Conservation (phyloP, 129 eudicot species). For the Tagetes patula region DNA sequence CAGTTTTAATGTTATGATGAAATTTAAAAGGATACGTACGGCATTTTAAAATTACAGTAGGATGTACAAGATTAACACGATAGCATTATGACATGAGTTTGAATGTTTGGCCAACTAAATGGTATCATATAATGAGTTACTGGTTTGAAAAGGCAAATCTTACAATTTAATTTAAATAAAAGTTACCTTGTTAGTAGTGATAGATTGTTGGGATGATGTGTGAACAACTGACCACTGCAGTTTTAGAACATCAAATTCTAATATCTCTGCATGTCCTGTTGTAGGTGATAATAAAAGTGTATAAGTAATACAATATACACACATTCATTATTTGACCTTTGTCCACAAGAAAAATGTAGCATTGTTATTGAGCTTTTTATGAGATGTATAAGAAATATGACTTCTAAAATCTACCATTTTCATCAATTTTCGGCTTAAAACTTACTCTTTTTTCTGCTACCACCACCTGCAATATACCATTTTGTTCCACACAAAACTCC, state of each 20-base stretch:
- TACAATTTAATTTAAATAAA: neutral
- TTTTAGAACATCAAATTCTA: constrained; percentile 69
- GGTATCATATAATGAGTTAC: neutral
- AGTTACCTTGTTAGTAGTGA: constrained; percentile 73
- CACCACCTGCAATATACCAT: constrained; percentile 97
- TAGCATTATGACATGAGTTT: neutral
- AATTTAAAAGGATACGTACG: neutral
- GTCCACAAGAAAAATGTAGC: constrained; percentile 3
- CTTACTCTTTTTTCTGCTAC: constrained; percentile 84
- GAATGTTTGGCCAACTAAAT: neutral
- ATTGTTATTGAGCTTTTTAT: neutral
- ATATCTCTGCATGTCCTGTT: constrained; percentile 81
- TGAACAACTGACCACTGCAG: constrained; percentile 76
- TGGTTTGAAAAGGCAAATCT: neutral
- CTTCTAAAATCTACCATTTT: neutral
- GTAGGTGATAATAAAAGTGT: constrained; percentile 7
- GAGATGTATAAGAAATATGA: neutral
- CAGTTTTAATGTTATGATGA: neutral
- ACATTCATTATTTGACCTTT: neutral
- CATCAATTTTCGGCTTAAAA: constrained; percentile 1
- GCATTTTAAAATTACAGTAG: neutral
- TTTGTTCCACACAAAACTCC: constrained; percentile 89
- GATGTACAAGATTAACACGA: neutral
- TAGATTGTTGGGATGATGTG: constrained; percentile 67
- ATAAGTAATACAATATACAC: neutral